Percentiles rank a stretch among this genome's conserved stretches.
Evolutionary conservation across 805 yeast species (phyloP).

Genomic region (Candida ortonii): DNA sequence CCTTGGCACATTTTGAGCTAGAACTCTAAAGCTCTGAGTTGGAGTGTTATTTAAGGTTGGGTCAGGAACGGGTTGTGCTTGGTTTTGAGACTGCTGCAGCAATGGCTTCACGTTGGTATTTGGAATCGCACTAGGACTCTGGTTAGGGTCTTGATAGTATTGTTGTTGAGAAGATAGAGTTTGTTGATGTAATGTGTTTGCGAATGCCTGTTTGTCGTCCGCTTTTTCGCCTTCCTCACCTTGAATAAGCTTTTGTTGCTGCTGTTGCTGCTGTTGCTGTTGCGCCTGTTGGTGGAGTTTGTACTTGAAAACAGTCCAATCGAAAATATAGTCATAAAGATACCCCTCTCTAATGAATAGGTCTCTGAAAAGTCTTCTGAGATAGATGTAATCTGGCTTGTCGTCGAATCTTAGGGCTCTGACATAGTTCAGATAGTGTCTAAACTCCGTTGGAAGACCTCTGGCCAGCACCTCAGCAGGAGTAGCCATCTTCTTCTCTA

Average conservation of each 20-base stretch:
- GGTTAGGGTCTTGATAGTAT: slow-evolving; percentile 17
- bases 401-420: slow-evolving; percentile 92
- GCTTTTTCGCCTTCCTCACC: slow-evolving; percentile 18
- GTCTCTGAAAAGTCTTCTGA: slow-evolving; percentile 87
- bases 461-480: slow-evolving; percentile 82
- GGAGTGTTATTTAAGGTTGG: slow-evolving; percentile 18
- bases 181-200: slow-evolving; percentile 15
- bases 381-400: slow-evolving; percentile 88
- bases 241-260: slow-evolving; percentile 21
- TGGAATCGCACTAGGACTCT: slow-evolving; percentile 7
- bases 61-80: slow-evolving; percentile 33
- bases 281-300: slow-evolving; percentile 55
- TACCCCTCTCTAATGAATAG: slow-evolving; percentile 84
- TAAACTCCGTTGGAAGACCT: slow-evolving; percentile 89
- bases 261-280: slow-evolving; percentile 30
- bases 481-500: slow-evolving; percentile 92
- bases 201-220: slow-evolving; percentile 18
- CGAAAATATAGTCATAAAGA: slow-evolving; percentile 90
- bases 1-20: slow-evolving; percentile 27
- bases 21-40: slow-evolving; percentile 22
- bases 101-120: slow-evolving; percentile 25
- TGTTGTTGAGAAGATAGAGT: slow-evolving; percentile 19
- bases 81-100: slow-evolving; percentile 31
- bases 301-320: slow-evolving; percentile 90
- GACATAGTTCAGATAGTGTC: slow-evolving; percentile 82